A percentile compares a stretch with the other conserved stretches of the same genome.
phyloP scores from a whole-genome alignment of 768 basidiomycete species.

The Amanita muscaria region DNA sequence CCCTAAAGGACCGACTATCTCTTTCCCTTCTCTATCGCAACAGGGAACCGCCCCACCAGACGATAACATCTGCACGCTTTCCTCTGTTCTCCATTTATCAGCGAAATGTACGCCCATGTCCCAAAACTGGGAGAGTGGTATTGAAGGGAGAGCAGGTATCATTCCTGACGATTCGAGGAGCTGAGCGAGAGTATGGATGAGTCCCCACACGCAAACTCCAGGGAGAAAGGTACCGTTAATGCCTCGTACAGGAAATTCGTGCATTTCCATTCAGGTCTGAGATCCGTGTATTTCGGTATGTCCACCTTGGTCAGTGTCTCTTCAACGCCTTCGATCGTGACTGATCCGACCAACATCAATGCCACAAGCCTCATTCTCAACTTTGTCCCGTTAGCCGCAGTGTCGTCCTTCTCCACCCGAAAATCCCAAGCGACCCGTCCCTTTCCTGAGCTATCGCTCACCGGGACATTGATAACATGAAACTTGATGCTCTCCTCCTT shows the following conservation, averaged over 20 bases:
- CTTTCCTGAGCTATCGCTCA: neutral
- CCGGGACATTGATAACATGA: neutral
- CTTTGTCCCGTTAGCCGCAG: neutral
- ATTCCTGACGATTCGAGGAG: neutral
- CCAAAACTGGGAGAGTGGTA: neutral
- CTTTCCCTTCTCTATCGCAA: constrained; percentile 4
- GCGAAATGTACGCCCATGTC: neutral
- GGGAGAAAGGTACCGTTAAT: neutral
- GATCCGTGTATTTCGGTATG: neutral
- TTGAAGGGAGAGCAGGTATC: neutral
- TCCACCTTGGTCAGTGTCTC: neutral
- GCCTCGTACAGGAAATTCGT: neutral
- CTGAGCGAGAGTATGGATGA: neutral
- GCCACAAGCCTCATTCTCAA: constrained; percentile 2
- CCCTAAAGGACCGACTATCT: neutral
- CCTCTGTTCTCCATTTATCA: neutral
- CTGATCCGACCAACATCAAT: neutral
- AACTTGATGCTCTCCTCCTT: neutral
- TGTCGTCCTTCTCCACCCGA: constrained; percentile 1
- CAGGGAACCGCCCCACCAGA: neutral
- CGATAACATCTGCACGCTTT: neutral
- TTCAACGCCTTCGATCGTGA: neutral
- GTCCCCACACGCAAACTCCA: too few species aligned
- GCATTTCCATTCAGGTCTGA: neutral
- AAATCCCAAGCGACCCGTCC: neutral